Conservation (phyloP, 1,284 basidiomycete genomes). For the Flammula alnicola region DNA sequence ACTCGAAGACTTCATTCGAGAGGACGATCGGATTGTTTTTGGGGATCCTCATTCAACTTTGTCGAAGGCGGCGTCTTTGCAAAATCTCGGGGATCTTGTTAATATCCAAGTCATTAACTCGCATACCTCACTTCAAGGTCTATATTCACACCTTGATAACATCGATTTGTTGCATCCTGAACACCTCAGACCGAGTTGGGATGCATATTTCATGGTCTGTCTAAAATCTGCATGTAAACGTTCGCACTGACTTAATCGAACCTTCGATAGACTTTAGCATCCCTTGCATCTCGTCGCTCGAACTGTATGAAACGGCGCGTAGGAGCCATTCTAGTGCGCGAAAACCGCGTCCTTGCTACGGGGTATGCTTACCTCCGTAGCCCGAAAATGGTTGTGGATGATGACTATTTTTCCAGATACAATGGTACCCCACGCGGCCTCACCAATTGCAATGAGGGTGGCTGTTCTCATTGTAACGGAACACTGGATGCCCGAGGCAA, state of each 20-base stretch:
- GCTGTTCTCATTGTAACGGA: conserved; percentile 82
- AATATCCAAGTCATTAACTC: conserved; percentile 77
- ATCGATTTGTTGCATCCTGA: conserved; percentile 75
- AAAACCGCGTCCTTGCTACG: conserved; percentile 90
- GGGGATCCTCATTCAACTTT: conserved; percentile 34
- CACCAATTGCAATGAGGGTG: conserved; percentile 88
- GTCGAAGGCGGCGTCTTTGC: conserved; percentile 39
- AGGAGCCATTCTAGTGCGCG: conserved; percentile 88
- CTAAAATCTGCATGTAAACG: conserved; percentile 1
- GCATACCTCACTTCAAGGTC: conserved; percentile 55
- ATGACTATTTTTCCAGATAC: conserved; percentile 57
- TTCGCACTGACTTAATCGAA: conserved; percentile 8
- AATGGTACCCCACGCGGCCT: conserved; percentile 96
- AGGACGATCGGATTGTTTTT: conserved; percentile 66
- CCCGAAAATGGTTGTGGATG: neutral
- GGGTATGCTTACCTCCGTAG: conserved; percentile 53
- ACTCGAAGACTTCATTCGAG: conserved; percentile 69
- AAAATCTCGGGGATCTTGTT: conserved; percentile 52
- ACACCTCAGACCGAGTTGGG: conserved; percentile 87
- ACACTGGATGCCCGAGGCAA: conserved; percentile 52
- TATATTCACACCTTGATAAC: conserved; percentile 69
- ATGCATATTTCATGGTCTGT: conserved; percentile 92
- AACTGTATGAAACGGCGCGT: conserved; percentile 99
- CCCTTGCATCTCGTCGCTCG: conserved; percentile 84
- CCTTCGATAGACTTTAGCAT: conserved; percentile 72